phyloP scores from a whole-genome alignment of 495 filamentous ascomycete species.

The Penicillium soppii region DNA sequence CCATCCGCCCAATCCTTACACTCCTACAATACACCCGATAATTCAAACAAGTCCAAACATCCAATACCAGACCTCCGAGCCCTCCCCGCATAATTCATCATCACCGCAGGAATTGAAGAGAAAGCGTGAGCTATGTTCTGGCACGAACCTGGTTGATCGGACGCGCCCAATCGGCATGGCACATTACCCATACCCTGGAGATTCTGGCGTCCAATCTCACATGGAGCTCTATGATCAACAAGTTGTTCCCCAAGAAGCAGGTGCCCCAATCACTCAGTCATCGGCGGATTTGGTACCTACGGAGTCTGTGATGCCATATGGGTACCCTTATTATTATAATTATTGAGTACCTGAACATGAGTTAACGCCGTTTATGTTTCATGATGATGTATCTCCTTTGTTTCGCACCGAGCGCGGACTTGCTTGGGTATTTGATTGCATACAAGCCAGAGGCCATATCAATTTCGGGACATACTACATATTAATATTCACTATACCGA shows the following conservation, averaged over 20 bases:
- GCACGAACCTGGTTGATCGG: conserved; percentile 15
- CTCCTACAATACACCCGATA: background rate
- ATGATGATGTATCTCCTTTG: conserved; percentile 22
- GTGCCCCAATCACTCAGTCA: conserved; percentile 6
- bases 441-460: no score
- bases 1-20: background rate
- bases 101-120: conserved; percentile 20
- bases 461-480: no score
- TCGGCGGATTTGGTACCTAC: background rate
- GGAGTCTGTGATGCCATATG: conserved; percentile 20
- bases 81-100: background rate
- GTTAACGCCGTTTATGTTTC: background rate
- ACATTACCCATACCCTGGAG: conserved; percentile 10
- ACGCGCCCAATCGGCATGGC: conserved; percentile 16
- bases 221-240: conserved; percentile 18
- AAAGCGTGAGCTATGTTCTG: conserved; percentile 18
- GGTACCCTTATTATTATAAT: conserved; percentile 34
- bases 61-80: background rate
- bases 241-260: background rate
- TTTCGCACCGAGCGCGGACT: no score
- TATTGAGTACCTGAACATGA: conserved; percentile 10
- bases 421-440: no score
- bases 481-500: no score
- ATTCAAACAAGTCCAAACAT: background rate
- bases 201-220: conserved; percentile 17